These are phyloP conservation scores for Sclerotiophoma versabilis DNA, from an alignment of 2,329 filamentous ascomycete genomes.

Conservation along the genomic window DNA sequence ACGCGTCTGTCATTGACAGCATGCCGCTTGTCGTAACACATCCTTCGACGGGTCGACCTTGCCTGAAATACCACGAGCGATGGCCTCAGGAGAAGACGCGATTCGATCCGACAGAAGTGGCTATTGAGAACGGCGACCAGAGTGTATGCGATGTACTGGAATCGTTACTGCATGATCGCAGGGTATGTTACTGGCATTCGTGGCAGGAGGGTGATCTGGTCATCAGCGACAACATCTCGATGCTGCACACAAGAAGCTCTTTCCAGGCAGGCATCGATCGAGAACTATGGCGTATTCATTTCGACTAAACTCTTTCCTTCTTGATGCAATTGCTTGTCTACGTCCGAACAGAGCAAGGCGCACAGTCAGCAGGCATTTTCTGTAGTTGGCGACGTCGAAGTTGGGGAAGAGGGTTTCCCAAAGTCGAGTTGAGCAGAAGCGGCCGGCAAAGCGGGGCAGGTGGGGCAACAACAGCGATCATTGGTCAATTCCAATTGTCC, in stretches of 20 bases:
- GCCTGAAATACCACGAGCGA: conserved; percentile 63
- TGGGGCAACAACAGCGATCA: too few relatives aligned
- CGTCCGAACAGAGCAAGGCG: not conserved
- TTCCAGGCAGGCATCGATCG: conserved; percentile 55
- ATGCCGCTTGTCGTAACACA: conserved; percentile 58
- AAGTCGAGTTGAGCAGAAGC: not conserved
- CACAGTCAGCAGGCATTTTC: not conserved
- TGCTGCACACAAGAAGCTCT: conserved; percentile 60
- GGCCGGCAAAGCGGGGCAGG: too few relatives aligned
- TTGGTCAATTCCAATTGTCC: too few relatives aligned
- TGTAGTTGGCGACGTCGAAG: not conserved
- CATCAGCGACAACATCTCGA: conserved; percentile 60
- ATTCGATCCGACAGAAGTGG: conserved; percentile 57
- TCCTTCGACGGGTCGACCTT: conserved; percentile 56
- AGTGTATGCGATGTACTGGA: conserved; percentile 51
- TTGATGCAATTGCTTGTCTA: not conserved
- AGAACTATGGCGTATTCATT: conserved; percentile 61
- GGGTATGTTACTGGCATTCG: conserved; percentile 58
- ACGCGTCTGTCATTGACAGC: conserved; percentile 51
- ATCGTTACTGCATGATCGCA: conserved; percentile 57
- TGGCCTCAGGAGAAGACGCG: conserved; percentile 61
- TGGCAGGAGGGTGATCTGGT: conserved; percentile 65
- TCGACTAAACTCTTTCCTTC: conserved; percentile 46
- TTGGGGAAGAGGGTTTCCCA: not conserved
- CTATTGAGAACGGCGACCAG: conserved; percentile 52